phyloP scores from a whole-genome alignment of 805 yeast genomes.

The Isabelozyma gotoi region DNA sequence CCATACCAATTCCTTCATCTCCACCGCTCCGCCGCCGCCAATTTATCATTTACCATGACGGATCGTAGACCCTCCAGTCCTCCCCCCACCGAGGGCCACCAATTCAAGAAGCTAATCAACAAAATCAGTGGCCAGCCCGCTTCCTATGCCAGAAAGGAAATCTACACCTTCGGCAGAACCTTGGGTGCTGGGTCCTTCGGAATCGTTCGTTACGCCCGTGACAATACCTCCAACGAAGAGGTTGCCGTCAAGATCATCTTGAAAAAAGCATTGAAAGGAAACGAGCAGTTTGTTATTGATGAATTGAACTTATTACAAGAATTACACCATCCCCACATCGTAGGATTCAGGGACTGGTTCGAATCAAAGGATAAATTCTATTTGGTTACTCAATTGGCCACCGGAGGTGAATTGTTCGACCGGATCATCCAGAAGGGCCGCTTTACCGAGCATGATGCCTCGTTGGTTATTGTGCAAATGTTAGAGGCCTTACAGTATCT shows the following conservation, averaged over 20 bases:
- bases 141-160: conserved; percentile 62
- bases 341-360: conserved; percentile 89
- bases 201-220: conserved; percentile 76
- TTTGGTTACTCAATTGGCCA: conserved; percentile 90
- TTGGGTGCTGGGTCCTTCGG: conserved; percentile 97
- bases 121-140: conserved; percentile 73
- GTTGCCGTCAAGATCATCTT: conserved; percentile 89
- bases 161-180: conserved; percentile 77
- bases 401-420: conserved; percentile 95
- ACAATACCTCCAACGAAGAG: conserved; percentile 51
- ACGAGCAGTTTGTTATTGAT: conserved; percentile 73
- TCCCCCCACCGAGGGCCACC: conserved; percentile 12
- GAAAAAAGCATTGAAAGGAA: conserved; percentile 80
- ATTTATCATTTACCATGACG: not conserved
- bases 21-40: not conserved
- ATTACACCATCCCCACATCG: conserved; percentile 81
- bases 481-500: conserved; percentile 76
- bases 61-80: not conserved
- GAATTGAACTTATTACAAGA: conserved; percentile 71
- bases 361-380: conserved; percentile 90
- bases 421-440: conserved; percentile 77
- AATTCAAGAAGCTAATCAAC: conserved; percentile 41
- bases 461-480: conserved; percentile 68
- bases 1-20: not conserved
- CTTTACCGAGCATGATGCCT: conserved; percentile 89